These are phyloP conservation scores for Jaltomata sinuosa DNA, from an alignment of 257 asterid genomes.

Conservation along the genomic window DNA sequence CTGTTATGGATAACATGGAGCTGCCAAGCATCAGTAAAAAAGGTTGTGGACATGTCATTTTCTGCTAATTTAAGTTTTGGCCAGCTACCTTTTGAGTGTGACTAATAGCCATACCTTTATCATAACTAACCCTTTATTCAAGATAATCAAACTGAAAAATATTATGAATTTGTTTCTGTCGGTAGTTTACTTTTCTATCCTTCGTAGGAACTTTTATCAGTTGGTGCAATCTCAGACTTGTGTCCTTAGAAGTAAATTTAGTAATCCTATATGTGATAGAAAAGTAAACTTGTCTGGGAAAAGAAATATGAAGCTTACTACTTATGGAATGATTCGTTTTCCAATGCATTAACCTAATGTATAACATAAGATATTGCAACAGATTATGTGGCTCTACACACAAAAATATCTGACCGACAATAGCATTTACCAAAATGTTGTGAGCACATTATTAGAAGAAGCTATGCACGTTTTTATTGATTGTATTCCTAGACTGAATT, in stretches of 20 bases:
- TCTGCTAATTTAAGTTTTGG: neutral
- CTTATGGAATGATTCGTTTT: neutral
- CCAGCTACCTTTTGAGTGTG: neutral
- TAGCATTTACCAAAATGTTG: neutral
- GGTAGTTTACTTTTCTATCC: neutral
- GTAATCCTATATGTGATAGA: neutral
- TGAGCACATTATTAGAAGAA: neutral
- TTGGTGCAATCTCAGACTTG: neutral
- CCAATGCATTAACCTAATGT: neutral
- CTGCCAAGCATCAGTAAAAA: neutral
- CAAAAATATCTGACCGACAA: neutral
- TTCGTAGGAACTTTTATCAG: neutral
- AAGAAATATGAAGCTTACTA: neutral
- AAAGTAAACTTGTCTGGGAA: neutral
- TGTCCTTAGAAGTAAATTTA: neutral
- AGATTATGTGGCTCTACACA: neutral
- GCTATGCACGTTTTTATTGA: neutral
- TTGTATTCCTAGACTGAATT: neutral
- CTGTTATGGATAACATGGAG: neutral
- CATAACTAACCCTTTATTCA: neutral
- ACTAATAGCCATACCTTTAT: neutral
- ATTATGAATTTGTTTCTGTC: neutral
- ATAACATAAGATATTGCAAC: neutral
- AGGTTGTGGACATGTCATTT: neutral
- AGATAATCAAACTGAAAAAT: neutral